Conservation (phyloP, 345 rosid species). For the Brassica juncea region DNA sequence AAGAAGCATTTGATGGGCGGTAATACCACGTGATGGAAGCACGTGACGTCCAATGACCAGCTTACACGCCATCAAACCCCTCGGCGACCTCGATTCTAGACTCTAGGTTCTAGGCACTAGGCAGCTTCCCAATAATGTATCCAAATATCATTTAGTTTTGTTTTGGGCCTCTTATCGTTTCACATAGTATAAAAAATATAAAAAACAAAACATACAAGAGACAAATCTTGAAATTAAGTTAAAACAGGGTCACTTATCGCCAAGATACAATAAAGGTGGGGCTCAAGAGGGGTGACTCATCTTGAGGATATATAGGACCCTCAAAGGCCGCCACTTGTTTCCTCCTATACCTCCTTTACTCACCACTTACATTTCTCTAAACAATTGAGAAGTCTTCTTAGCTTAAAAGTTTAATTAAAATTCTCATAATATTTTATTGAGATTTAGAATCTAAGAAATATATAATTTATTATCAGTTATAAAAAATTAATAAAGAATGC, state of each 20-base stretch:
- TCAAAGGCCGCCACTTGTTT: constrained; percentile 27
- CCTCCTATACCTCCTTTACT: neutral
- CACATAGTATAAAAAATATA: neutral
- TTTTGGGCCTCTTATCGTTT: constrained; percentile 5
- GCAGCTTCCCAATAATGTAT: neutral
- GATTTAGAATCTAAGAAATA: no score
- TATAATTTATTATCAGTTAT: no score
- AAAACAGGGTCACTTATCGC: neutral
- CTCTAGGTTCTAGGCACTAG: neutral
- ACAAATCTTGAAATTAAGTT: constrained; percentile 5
- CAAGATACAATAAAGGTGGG: neutral
- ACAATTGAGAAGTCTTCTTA: neutral
- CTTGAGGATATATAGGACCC: constrained; percentile 26
- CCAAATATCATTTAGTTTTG: constrained; percentile 6
- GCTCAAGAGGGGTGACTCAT: constrained; percentile 16
- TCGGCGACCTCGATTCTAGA: constrained; percentile 7
- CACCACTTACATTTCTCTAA: neutral
- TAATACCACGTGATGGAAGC: constrained; percentile 18
- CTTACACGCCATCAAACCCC: constrained; percentile 12
- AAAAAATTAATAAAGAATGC: no score
- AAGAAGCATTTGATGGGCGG: constrained; percentile 7
- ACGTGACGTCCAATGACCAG: neutral
- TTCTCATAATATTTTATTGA: no score
- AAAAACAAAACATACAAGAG: constrained; percentile 18
- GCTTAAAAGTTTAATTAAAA: no score